phyloP scores from a whole-genome alignment of 352 stramenopile genomes.

The Pythium volutum region DNA sequence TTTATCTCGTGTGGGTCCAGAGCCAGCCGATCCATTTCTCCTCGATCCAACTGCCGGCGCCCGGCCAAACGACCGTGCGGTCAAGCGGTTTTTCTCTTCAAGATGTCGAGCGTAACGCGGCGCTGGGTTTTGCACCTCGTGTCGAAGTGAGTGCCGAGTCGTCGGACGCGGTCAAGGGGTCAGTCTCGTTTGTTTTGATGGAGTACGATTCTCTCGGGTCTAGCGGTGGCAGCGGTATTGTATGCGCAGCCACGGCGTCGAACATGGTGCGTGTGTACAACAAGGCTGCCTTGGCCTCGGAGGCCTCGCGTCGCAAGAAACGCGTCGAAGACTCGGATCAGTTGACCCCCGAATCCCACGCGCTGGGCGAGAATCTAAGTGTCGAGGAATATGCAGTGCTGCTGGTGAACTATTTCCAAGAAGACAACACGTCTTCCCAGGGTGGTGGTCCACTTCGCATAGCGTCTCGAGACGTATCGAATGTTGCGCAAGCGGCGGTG shows the following conservation, averaged over 20 bases:
- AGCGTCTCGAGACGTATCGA: constrained; percentile 35
- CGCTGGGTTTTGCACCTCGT: constrained; percentile 53
- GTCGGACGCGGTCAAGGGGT: constrained; percentile 55
- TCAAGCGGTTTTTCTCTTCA: constrained; percentile 64
- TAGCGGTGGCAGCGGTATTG: constrained; percentile 30
- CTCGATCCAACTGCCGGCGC: constrained; percentile 55
- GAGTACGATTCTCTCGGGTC: constrained; percentile 31
- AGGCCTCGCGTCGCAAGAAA: constrained; percentile 19
- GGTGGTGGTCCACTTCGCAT: constrained; percentile 37
- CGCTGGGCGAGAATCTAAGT: constrained; percentile 24
- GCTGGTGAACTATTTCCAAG: constrained; percentile 58
- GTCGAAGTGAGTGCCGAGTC: constrained; percentile 50
- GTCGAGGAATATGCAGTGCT: constrained; percentile 60
- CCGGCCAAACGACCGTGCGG: constrained; percentile 46
- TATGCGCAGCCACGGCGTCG: constrained; percentile 65
- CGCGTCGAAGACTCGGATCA: constrained; percentile 41
- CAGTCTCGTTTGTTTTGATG: constrained; percentile 65
- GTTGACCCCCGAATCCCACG: constrained; percentile 33
- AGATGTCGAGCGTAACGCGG: constrained; percentile 44
- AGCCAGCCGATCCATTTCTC: constrained; percentile 57
- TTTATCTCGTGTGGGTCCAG: constrained; percentile 72
- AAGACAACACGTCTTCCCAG: constrained; percentile 19
- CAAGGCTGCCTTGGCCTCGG: background rate
- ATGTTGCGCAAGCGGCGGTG: constrained; percentile 57
- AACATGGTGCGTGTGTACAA: constrained; percentile 63